A percentile compares a stretch with the other conserved stretches of the same genome.
Evolutionary conservation across 352 stramenopile genomes (phyloP).

Genomic region (Phytophthora citricola): DNA sequence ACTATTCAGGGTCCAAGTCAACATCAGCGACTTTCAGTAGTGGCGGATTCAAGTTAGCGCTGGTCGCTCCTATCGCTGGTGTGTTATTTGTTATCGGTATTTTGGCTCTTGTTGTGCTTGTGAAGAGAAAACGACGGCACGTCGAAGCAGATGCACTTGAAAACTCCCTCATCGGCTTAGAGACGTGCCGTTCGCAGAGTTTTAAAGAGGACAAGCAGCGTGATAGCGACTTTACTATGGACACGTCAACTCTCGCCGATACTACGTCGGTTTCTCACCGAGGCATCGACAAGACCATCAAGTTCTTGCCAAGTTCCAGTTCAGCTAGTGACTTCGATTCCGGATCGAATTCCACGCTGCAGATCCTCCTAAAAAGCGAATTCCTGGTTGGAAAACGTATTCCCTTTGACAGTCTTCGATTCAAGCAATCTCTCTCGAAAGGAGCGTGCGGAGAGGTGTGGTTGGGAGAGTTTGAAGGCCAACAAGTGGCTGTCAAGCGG

Average conservation of each 20-base stretch:
- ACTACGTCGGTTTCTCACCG: slow-evolving; percentile 10
- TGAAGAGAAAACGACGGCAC: slow-evolving; percentile 17
- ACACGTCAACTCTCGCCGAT: slow-evolving; percentile 12
- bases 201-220: slow-evolving; percentile 3
- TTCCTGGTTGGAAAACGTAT: slow-evolving; percentile 23
- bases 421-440: slow-evolving; percentile 41
- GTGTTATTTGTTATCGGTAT: slow-evolving; percentile 20
- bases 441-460: slow-evolving; percentile 65
- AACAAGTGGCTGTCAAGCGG: slow-evolving; percentile 52
- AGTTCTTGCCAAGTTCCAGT: slow-evolving; percentile 5
- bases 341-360: slow-evolving; percentile 22
- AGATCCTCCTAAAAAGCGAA: slow-evolving; percentile 25
- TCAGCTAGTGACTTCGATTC: slow-evolving; percentile 5
- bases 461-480: slow-evolving; percentile 36
- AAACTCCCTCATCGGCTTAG: slow-evolving; percentile 8
- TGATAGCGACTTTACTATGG: background rate
- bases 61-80: slow-evolving; percentile 26
- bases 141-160: slow-evolving; percentile 12
- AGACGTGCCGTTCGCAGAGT: background rate
- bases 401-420: slow-evolving; percentile 30
- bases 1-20: slow-evolving; percentile 6
- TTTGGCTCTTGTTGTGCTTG: slow-evolving; percentile 9
- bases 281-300: slow-evolving; percentile 28
- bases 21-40: background rate
- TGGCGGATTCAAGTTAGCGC: slow-evolving; percentile 10